These are phyloP conservation scores for Daedalea quercina DNA, from an alignment of 768 basidiomycete genomes.

Conservation along the genomic window DNA sequence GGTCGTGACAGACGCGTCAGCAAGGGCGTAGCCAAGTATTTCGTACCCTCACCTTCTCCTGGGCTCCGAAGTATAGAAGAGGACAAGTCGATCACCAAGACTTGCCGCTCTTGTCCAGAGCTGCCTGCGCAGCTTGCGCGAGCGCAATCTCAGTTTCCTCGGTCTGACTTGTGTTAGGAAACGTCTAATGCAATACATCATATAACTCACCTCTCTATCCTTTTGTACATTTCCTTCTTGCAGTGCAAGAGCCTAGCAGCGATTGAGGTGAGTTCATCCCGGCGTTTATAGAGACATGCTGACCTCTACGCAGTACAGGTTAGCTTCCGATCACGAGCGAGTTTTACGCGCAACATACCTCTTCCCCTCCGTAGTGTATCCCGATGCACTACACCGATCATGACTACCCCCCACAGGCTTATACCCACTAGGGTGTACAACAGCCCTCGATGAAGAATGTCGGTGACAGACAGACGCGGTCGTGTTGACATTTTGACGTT, in stretches of 20 bases:
- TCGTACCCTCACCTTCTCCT: no score
- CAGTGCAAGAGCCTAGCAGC: neutral
- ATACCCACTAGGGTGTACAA: slow-evolving; percentile 47
- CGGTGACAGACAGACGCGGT: slow-evolving; percentile 28
- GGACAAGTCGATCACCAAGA: neutral
- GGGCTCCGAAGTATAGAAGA: no score
- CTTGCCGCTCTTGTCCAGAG: neutral
- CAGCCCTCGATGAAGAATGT: slow-evolving; percentile 47
- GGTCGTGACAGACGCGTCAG: no score
- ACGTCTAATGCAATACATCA: neutral
- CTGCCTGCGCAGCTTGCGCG: slow-evolving; percentile 9
- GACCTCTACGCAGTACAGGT: neutral
- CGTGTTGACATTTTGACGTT: slow-evolving; percentile 9
- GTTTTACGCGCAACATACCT: slow-evolving; percentile 32
- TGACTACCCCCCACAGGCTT: slow-evolving; percentile 43
- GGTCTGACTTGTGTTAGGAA: neutral
- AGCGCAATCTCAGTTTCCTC: slow-evolving; percentile 8
- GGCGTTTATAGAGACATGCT: neutral
- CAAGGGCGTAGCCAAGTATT: no score
- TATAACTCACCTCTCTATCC: neutral
- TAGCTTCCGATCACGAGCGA: neutral
- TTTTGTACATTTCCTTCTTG: neutral
- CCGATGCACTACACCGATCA: slow-evolving; percentile 45
- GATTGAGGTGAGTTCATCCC: neutral
- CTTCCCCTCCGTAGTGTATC: slow-evolving; percentile 47